Evolutionary conservation across 192 early-diverging fungal genomes (phyloP), one percentile per base, ranked within the genome.

Genomic region (Rhizoclosmatium sp.): DNA sequence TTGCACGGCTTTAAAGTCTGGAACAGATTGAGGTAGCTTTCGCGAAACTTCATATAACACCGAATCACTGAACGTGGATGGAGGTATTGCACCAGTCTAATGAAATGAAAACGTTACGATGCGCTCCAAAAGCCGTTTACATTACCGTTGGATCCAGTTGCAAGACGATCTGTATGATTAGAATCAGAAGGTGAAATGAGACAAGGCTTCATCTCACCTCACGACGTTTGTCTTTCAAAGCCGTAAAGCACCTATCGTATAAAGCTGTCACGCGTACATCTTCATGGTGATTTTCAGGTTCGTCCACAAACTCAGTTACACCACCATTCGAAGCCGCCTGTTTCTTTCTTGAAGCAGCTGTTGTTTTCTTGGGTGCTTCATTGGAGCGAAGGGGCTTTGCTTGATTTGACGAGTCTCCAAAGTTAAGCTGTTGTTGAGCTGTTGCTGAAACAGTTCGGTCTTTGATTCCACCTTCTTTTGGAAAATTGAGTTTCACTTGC

Each of bases 11-110:
- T 72, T 72, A 42, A 78, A 78, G 10, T 60, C 66, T 23, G 59
- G 54, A 4, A 45, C 69, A 14, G 69, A 61, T 41, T 67, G 59
- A 4, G 78, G 78, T 31, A 78, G 56, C 16, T 41, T 42, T 4
- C 49, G 65, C 16, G 78, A 54, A 42, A 71, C 10, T 40, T 71
- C 67, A 67, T 78, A n/a, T n/a, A 71, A 59, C 23, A 71, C 4
- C 14, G 71, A 9, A 60, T 71, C 69, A 12, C 58, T 48, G 56
- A 71, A 71, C 51, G 46, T 45, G 49, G n/a, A 4, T 14, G 19
- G 12, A 47, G 49, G 45, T 41, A 72, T 72, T 9, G 70, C 70
- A 42, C 78, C 39, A 78, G 73, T 56, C 69, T 78, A 71, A 56
- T 0, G 51, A 54, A 54, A 54, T 54, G 51, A 41, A 42, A 49